Evolutionary conservation across 73 alveolate species (phyloP).

Genomic region (Paramecium bursaria): DNA sequence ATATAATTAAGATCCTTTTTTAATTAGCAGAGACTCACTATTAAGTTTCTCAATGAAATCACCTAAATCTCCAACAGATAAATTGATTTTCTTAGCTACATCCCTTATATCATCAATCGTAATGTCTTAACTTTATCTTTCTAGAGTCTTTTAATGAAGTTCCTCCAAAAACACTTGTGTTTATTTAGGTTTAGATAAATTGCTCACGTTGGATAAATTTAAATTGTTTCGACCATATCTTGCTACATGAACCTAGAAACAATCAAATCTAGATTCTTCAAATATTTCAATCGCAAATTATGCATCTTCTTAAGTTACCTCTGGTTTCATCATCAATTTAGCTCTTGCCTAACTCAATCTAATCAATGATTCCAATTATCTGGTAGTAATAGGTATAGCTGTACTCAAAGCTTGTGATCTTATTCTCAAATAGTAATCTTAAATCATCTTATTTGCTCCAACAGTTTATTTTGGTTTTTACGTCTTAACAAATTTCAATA

Average conservation of each 20-base stretch:
- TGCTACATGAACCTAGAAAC: constrained; percentile 52
- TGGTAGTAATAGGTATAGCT: constrained; percentile 80
- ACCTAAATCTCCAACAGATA: constrained; percentile 89
- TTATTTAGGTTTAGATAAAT: constrained; percentile 81
- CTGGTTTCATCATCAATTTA: constrained; percentile 76
- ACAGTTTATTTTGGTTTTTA: constrained; percentile 63
- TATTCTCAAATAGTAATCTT: constrained; percentile 78
- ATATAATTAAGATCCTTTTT: constrained; percentile 30
- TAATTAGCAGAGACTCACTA: constrained; percentile 52
- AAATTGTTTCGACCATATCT: constrained; percentile 66
- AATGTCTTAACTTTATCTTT: constrained; percentile 69
- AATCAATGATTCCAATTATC: constrained; percentile 86
- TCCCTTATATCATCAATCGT: constrained; percentile 73
- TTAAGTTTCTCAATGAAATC: constrained; percentile 79
- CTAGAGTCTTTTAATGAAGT: constrained; percentile 72
- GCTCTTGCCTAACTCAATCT: constrained; percentile 89
- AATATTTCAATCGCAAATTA: constrained; percentile 79
- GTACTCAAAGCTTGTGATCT: constrained; percentile 76
- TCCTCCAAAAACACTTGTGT: constrained; percentile 80
- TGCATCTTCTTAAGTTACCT: constrained; percentile 87
- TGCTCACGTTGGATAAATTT: constrained; percentile 74
- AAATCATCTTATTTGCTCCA: constrained; percentile 84
- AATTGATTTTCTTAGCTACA: constrained; percentile 75
- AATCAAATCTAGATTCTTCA: constrained; percentile 83
- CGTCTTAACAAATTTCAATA: constrained; percentile 4